Evolutionary conservation across 73 alveolate genomes (phyloP).

Genomic region (Stentor coeruleus): DNA sequence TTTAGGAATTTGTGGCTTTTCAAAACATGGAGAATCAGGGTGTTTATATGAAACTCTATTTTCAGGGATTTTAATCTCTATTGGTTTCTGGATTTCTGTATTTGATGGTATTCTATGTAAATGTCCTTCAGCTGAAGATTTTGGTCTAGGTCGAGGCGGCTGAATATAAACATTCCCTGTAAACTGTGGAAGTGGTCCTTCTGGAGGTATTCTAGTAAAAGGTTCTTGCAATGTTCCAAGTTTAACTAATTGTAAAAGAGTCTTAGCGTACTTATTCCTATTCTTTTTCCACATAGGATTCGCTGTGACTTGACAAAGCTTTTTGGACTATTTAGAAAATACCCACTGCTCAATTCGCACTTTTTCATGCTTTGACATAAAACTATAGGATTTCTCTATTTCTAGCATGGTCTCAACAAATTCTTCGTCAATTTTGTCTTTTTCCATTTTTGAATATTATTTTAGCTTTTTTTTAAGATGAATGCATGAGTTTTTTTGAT

Average conservation of each 20-base stretch:
- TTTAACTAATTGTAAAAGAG: conserved; percentile 69
- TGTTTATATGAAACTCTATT: background rate
- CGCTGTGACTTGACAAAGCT: conserved; percentile 83
- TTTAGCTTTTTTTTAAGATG: too few species aligned
- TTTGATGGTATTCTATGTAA: background rate
- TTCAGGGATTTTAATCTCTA: too few species aligned
- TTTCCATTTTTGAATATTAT: conserved; percentile 1
- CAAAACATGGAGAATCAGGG: background rate
- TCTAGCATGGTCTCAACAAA: conserved; percentile 45
- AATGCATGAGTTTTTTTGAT: too few species aligned
- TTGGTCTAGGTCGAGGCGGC: background rate
- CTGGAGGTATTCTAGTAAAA: conserved; percentile 86
- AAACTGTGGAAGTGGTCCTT: conserved; percentile 83
- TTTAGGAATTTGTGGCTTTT: background rate
- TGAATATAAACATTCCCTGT: background rate
- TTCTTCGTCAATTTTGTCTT: conserved; percentile 37
- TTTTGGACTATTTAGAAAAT: conserved; percentile 36
- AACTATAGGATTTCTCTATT: conserved; percentile 35
- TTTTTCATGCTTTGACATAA: conserved; percentile 44
- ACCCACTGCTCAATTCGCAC: conserved; percentile 53
- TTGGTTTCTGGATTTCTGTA: background rate
- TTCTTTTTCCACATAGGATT: conserved; percentile 91
- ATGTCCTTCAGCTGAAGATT: background rate
- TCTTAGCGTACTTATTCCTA: conserved; percentile 84
- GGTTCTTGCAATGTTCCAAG: conserved; percentile 81